Percentiles rank a stretch among this genome's conserved stretches.
These are phyloP conservation scores for Lachnellula willkommii DNA, from an alignment of 2,329 filamentous ascomycete species.

Conservation along the genomic window DNA sequence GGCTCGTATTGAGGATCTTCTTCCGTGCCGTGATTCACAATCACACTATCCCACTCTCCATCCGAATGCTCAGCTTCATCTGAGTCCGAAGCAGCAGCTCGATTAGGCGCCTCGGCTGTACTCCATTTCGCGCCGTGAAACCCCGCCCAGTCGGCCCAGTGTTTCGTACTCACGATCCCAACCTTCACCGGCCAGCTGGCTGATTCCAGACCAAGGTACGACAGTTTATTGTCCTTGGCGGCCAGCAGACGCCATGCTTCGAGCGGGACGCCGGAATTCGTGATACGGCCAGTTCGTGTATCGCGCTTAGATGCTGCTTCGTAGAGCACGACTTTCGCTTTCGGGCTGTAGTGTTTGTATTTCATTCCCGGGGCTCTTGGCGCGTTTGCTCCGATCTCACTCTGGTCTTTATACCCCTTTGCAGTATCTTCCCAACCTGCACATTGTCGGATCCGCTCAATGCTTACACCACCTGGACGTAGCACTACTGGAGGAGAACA, in stretches of 20 bases:
- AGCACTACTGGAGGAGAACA: conserved; percentile 75
- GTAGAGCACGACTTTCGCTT: conserved; percentile 78
- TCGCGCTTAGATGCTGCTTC: conserved; percentile 45
- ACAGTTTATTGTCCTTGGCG: conserved; percentile 4
- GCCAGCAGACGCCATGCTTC: conserved; percentile 8
- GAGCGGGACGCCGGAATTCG: conserved; percentile 1
- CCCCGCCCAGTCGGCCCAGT: conserved; percentile 32
- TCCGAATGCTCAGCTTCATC: not conserved
- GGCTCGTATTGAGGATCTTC: not conserved
- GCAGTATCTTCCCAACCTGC: conserved; percentile 75
- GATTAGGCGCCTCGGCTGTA: not conserved
- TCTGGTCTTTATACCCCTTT: conserved; percentile 73
- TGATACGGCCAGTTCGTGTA: conserved; percentile 16
- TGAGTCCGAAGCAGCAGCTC: not conserved
- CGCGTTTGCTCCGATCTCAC: conserved; percentile 57
- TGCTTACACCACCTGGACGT: conserved; percentile 77
- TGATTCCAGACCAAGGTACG: conserved; percentile 11
- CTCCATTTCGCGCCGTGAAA: conserved; percentile 8
- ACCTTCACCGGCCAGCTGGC: conserved; percentile 19
- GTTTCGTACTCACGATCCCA: conserved; percentile 37
- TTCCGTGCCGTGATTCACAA: not conserved
- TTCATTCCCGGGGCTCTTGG: conserved; percentile 97
- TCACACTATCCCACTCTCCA: not conserved
- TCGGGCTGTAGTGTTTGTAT: conserved; percentile 95
- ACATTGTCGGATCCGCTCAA: conserved; percentile 70